phyloP scores from a whole-genome alignment of 768 basidiomycete genomes.

The Hygrophorus russula region DNA sequence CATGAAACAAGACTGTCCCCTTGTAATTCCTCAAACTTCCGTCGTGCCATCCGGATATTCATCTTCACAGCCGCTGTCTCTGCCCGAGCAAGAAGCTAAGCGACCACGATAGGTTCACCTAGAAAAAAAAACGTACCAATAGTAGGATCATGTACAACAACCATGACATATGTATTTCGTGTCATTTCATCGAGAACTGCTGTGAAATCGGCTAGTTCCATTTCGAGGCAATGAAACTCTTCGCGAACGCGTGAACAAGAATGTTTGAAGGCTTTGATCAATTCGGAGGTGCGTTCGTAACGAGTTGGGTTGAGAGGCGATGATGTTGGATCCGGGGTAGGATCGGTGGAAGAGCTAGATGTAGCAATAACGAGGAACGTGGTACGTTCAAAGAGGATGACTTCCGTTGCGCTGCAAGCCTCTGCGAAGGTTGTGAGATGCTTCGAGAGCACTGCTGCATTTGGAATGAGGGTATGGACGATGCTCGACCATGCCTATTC shows the following conservation, averaged over 20 bases:
- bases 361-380: conserved; percentile 97
- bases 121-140: conserved; percentile 44
- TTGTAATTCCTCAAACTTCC: conserved; percentile 86
- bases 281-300: conserved; percentile 82
- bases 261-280: conserved; percentile 93
- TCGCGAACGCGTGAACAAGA: conserved; percentile 78
- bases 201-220: conserved; percentile 78
- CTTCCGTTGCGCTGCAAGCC: conserved; percentile 85
- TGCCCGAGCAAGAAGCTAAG: conserved; percentile 18
- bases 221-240: conserved; percentile 79
- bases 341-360: conserved; percentile 36
- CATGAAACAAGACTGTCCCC: conserved; percentile 45
- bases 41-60: conserved; percentile 78
- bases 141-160: conserved; percentile 82
- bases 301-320: conserved; percentile 48
- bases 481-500: conserved; percentile 94
- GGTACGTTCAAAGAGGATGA: conserved; percentile 91
- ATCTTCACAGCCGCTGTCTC: conserved; percentile 82
- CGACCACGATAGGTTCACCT: not conserved
- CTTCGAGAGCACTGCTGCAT: conserved; percentile 77
- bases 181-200: conserved; percentile 91
- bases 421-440: conserved; percentile 82
- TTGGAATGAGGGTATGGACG: conserved; percentile 93
- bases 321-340: conserved; percentile 3
- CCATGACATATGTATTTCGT: conserved; percentile 83